Evolutionary conservation across 495 filamentous ascomycete species (phyloP).

Genomic region (Letharia lupina): DNA sequence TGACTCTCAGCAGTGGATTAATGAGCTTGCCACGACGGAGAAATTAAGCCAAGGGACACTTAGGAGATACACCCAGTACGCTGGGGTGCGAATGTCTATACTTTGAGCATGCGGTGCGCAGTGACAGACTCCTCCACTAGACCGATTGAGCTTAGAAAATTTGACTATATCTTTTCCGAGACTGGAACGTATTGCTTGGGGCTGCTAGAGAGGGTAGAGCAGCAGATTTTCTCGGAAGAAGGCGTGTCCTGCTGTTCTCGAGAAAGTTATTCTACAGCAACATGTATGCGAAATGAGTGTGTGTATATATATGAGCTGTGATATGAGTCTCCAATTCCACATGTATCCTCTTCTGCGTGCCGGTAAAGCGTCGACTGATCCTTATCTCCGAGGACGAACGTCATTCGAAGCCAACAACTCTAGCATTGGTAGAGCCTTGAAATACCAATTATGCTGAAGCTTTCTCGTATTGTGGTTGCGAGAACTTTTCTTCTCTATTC

Average conservation of each 20-base stretch:
- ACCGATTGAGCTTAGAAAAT: neutral
- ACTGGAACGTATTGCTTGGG: neutral
- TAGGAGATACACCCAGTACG: neutral
- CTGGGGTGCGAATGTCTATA: neutral
- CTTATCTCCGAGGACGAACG: neutral
- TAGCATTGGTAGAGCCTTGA: neutral
- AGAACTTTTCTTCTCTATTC: neutral
- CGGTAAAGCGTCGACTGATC: neutral
- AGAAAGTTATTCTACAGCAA: neutral
- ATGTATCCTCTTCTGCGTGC: neutral
- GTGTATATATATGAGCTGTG: neutral
- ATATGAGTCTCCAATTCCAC: neutral
- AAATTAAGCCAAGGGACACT: neutral
- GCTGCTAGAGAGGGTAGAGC: neutral
- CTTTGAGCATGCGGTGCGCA: neutral
- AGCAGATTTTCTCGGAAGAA: neutral
- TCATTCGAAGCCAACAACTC: neutral
- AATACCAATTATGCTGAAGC: neutral
- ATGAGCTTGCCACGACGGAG: neutral
- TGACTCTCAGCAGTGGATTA: neutral
- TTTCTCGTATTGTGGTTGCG: neutral
- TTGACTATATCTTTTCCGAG: neutral
- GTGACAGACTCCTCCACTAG: neutral
- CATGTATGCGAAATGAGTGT: neutral
- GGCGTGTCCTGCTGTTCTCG: neutral